Evolutionary conservation across 2,329 filamentous ascomycete species (phyloP), one percentile per base, ranked within the genome.

Genomic region (Stachybotrys echinatus): DNA sequence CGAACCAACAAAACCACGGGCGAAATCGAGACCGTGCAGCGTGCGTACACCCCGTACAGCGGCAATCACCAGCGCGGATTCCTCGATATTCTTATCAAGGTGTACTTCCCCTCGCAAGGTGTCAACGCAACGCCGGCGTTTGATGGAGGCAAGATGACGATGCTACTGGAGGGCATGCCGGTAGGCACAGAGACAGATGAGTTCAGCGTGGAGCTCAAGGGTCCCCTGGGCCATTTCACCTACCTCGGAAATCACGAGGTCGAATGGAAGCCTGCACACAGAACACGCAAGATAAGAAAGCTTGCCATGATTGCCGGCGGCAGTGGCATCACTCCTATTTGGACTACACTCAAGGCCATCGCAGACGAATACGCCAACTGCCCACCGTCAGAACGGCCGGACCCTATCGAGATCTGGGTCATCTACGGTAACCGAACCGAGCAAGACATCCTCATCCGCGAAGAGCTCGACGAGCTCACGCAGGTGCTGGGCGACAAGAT

Each of bases 271-370:
- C 69, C 95, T 40, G 80, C 80, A 27, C 79, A 79, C 0, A 75
- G 72, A 19, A 65, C 74, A 50, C 73, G 84, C 10, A 67, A 58
- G 0, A 79, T 95, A 1, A 79, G 77, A 48, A 79, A 77, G 12
- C 89, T 96, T 65, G 74, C 88, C 62, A 95, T 96, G 90, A 84
- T 96, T 27, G 94, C 89, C 58, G 92, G 80, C 14, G 92, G 92
- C 6, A 89, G 83, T n/a, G 92, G 92, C 1, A 87, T 96, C 61
- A 96, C 92, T n/a, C 92, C 92, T 0, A 88, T 96, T 55, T 94
- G 85, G 64, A 88, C 94, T 61, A 88, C 95, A 3, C 73, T 95
- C 48, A 76, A 88, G 6, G 86, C 88, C 0, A 80, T 95, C 17
- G 53, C 49, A 38, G 19, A 48, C 12, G 50, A 52, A 12, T 44